A percentile compares a stretch with the other conserved stretches of the same genome.
Evolutionary conservation across 2,329 filamentous ascomycete species (phyloP).

Genomic region (Pseudogymnoascus pannorum): DNA sequence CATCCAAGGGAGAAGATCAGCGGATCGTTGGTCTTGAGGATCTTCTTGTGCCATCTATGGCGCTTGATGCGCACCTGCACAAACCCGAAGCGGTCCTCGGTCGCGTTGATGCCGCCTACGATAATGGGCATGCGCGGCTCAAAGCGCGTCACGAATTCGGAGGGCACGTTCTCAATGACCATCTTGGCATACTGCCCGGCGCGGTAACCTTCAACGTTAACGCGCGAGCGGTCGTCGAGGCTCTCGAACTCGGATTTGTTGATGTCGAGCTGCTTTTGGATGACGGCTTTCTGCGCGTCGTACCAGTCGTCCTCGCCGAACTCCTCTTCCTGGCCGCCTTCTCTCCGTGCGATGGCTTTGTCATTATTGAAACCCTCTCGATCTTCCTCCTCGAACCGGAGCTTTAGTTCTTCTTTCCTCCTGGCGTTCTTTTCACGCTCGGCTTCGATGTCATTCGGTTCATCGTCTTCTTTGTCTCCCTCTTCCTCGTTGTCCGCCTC

Average conservation of each 20-base stretch:
- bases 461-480: slow-evolving; percentile 21
- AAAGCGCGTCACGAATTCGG: slow-evolving; percentile 82
- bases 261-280: slow-evolving; percentile 95
- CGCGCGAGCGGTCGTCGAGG: slow-evolving; percentile 75
- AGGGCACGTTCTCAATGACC: slow-evolving; percentile 80
- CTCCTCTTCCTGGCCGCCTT: slow-evolving; percentile 63
- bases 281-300: slow-evolving; percentile 85
- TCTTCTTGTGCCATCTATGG: slow-evolving; percentile 98
- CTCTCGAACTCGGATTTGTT: slow-evolving; percentile 89
- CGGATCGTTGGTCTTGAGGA: slow-evolving; percentile 95
- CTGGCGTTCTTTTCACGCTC: slow-evolving; percentile 88
- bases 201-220: slow-evolving; percentile 80
- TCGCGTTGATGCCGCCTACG: slow-evolving; percentile 83
- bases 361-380: slow-evolving; percentile 92
- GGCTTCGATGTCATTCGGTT: slow-evolving; percentile 56
- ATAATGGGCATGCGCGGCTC: slow-evolving; percentile 76
- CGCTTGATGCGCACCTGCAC: slow-evolving; percentile 95
- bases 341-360: slow-evolving; percentile 67
- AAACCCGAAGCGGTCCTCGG: slow-evolving; percentile 92
- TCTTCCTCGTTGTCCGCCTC: slow-evolving; percentile 59
- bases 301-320: slow-evolving; percentile 99
- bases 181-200: slow-evolving; percentile 92
- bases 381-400: slow-evolving; percentile 96
- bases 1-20: slow-evolving; percentile 95
- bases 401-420: slow-evolving; percentile 87